A percentile compares a stretch with the other conserved stretches of the same genome.
Evolutionary conservation across 805 yeast genomes (phyloP).

Genomic region (Cyberlindnera meyerae): DNA sequence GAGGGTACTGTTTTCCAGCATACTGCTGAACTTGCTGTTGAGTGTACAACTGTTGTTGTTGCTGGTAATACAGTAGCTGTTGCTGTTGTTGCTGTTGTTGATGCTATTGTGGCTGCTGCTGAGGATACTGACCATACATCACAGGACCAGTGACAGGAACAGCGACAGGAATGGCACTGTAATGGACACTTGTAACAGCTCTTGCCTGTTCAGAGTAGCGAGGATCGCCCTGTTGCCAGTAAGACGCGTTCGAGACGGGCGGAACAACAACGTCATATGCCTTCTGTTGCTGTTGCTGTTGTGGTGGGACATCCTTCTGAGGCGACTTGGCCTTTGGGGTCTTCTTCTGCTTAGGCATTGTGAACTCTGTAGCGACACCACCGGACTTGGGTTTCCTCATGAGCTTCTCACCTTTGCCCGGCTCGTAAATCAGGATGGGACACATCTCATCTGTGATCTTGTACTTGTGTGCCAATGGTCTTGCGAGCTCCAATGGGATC

Average conservation of each 20-base stretch:
- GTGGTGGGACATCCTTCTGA: constrained; percentile 3
- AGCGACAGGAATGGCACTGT: not conserved
- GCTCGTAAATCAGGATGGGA: constrained; percentile 49
- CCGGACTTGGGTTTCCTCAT: constrained; percentile 33
- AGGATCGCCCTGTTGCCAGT: no score
- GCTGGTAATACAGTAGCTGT: constrained; percentile 22
- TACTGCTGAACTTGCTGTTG: constrained; percentile 12
- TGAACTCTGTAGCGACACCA: constrained; percentile 1
- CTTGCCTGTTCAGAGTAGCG: constrained; percentile 7
- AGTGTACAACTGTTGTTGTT: constrained; percentile 15
- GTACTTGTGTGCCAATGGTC: constrained; percentile 47
- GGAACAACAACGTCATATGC: constrained; percentile 12
- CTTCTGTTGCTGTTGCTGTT: no score
- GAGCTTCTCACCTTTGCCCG: constrained; percentile 42
- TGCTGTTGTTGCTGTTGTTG: constrained; percentile 9
- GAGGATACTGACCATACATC: not conserved
- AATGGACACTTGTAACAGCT: constrained; percentile 1
- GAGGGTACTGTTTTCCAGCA: not conserved
- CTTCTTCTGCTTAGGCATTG: constrained; percentile 9
- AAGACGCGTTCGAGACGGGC: no score
- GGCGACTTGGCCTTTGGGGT: constrained; percentile 24
- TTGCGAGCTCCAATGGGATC: constrained; percentile 69
- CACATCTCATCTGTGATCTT: constrained; percentile 47
- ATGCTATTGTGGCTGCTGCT: constrained; percentile 22
- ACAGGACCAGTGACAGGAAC: not conserved